Conservation (phyloP, 2,329 filamentous ascomycete species). For the Aquanectria penicillioides region DNA sequence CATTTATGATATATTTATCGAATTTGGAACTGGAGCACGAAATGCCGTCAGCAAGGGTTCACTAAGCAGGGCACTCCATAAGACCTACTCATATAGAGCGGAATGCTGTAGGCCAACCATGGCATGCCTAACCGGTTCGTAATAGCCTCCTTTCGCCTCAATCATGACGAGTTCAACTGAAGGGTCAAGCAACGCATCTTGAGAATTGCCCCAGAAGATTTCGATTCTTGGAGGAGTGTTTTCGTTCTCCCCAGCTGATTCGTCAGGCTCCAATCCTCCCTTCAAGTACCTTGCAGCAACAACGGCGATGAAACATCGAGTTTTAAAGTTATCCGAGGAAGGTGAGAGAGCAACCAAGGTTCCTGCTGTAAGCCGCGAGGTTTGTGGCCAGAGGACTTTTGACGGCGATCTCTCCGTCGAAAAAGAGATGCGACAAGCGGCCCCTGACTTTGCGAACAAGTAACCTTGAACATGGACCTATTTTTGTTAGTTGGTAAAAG, state of each 20-base stretch:
- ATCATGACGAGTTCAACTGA: conserved; percentile 79
- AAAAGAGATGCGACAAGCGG: conserved; percentile 76
- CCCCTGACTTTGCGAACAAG: conserved; percentile 68
- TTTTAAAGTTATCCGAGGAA: conserved; percentile 68
- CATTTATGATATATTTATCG: conserved; percentile 68
- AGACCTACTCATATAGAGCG: conserved; percentile 61
- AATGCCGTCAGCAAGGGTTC: not conserved
- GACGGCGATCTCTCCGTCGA: conserved; percentile 73
- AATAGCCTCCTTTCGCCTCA: conserved; percentile 78
- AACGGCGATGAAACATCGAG: conserved; percentile 73
- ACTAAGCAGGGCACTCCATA: conserved; percentile 14
- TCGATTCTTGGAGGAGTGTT: conserved; percentile 74
- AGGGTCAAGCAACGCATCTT: conserved; percentile 74
- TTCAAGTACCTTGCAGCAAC: conserved; percentile 76
- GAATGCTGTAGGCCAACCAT: conserved; percentile 76
- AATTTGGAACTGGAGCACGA: conserved; percentile 62
- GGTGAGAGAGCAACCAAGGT: conserved; percentile 64
- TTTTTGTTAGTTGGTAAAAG: not conserved
- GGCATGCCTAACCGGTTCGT: conserved; percentile 78
- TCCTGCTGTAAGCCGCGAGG: conserved; percentile 62
- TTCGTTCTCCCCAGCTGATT: conserved; percentile 28
- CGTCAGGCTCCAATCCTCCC: conserved; percentile 67
- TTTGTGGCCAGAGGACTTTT: conserved; percentile 71
- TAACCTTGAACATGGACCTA: conserved; percentile 76
- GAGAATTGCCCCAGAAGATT: conserved; percentile 72